phyloP scores from a whole-genome alignment of 345 rosid genomes.

The Microthlaspi erraticum region DNA sequence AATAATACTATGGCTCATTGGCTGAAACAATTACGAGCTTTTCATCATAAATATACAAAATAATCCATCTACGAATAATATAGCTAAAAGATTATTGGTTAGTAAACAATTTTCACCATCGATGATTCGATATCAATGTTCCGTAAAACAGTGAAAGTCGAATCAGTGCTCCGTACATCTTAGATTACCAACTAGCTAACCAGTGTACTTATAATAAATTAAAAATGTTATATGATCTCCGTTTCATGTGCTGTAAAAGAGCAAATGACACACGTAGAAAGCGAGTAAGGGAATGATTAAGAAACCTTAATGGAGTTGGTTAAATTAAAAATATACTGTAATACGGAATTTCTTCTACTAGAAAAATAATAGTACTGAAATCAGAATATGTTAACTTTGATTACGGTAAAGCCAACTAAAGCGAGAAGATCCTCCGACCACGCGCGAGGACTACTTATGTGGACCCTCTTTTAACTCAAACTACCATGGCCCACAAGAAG shows the following conservation, averaged over 20 bases:
- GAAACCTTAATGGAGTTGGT: slow-evolving; percentile 39
- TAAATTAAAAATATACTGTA: slow-evolving; percentile 16
- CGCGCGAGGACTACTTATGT: slow-evolving; percentile 38
- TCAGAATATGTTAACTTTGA: slow-evolving; percentile 26
- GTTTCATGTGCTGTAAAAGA: slow-evolving; percentile 40
- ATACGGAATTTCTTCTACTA: no score
- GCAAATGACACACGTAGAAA: slow-evolving; percentile 36
- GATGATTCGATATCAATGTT: background rate
- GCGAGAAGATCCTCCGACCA: slow-evolving; percentile 41
- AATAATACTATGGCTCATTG: background rate
- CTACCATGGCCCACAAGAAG: slow-evolving; percentile 28
- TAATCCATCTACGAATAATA: background rate
- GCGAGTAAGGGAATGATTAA: slow-evolving; percentile 38
- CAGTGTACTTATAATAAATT: background rate
- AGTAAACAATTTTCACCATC: background rate
- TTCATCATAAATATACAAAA: background rate
- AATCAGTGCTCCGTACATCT: background rate
- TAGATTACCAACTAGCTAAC: slow-evolving; percentile 14
- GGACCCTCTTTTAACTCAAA: slow-evolving; percentile 37
- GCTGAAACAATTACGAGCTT: background rate
- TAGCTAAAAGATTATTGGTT: no score
- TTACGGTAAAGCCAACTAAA: slow-evolving; percentile 34
- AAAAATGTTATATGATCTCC: background rate
- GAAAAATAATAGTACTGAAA: background rate
- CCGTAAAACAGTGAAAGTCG: background rate